Percentiles rank a stretch among this genome's conserved stretches.
Evolutionary conservation across 768 basidiomycete genomes (phyloP).

Genomic region (Coprinopsis marcescibilis): DNA sequence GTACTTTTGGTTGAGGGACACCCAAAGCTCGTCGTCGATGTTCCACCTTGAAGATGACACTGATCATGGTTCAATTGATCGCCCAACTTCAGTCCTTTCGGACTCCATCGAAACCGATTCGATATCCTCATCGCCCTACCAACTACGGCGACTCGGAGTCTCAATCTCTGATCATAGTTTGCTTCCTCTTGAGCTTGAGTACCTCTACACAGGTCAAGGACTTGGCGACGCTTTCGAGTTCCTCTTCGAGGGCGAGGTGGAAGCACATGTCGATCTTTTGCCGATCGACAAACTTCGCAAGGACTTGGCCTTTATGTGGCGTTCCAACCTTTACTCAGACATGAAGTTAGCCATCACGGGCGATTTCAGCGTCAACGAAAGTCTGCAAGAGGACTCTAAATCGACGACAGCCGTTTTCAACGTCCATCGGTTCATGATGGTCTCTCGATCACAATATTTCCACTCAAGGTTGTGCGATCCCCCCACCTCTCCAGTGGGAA

Average conservation of each 20-base stretch:
- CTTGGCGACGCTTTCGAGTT: constrained; percentile 86
- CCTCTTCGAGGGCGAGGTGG: constrained; percentile 55
- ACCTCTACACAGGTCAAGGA: constrained; percentile 89
- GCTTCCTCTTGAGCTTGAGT: constrained; percentile 88
- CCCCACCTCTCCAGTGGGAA: no score
- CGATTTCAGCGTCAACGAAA: constrained; percentile 48
- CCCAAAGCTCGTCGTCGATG: constrained; percentile 34
- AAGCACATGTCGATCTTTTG: constrained; percentile 35
- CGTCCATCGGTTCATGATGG: constrained; percentile 89
- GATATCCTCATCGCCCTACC: no score
- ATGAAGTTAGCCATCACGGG: constrained; percentile 75
- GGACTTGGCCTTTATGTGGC: constrained; percentile 96
- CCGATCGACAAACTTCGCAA: constrained; percentile 83
- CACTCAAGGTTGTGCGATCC: constrained; percentile 71
- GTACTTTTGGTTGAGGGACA: constrained; percentile 76
- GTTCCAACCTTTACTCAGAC: constrained; percentile 90
- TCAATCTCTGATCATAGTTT: constrained; percentile 71
- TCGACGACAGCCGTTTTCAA: constrained; percentile 85
- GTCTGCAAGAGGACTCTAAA: constrained; percentile 55
- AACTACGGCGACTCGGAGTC: constrained; percentile 57
- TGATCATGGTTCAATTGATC: no score
- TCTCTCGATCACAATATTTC: constrained; percentile 87
- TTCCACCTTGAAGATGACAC: no score
- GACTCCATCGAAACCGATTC: no score
- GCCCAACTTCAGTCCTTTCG: no score